A percentile compares a stretch with the other conserved stretches of the same genome.
Conservation (phyloP, 2,329 filamentous ascomycete species). For the Immersiporthe knoxdaviesiana region DNA sequence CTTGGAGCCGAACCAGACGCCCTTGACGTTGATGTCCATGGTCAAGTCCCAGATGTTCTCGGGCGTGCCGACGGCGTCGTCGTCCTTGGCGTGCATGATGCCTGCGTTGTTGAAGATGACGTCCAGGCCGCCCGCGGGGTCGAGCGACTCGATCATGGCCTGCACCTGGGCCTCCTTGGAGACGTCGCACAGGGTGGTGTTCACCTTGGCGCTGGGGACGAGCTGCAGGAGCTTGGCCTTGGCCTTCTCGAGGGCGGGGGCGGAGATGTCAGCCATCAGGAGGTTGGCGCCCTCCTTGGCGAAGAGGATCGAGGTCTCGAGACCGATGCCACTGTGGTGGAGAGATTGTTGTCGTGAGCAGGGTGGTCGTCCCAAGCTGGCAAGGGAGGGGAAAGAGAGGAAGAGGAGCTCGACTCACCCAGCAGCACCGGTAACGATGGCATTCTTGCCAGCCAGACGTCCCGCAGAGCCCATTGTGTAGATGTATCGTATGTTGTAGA, state of each 20-base stretch:
- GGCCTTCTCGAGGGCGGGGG: slow-evolving; percentile 75
- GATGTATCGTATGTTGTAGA: neutral
- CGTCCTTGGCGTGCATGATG: slow-evolving; percentile 89
- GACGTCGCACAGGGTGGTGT: slow-evolving; percentile 64
- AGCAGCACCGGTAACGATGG: slow-evolving; percentile 80
- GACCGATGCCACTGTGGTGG: slow-evolving; percentile 81
- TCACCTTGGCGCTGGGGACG: slow-evolving; percentile 57
- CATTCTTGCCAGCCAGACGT: slow-evolving; percentile 63
- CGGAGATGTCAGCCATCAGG: slow-evolving; percentile 83
- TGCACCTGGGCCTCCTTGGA: slow-evolving; percentile 82
- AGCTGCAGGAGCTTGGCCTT: slow-evolving; percentile 74
- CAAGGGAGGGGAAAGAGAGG: neutral
- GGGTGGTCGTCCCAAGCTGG: neutral
- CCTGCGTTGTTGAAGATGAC: slow-evolving; percentile 97
- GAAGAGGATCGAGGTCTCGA: slow-evolving; percentile 90
- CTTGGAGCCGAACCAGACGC: slow-evolving; percentile 96
- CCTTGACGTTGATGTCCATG: slow-evolving; percentile 94
- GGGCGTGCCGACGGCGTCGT: slow-evolving; percentile 79
- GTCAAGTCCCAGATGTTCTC: slow-evolving; percentile 95
- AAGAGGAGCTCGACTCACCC: slow-evolving; percentile 62
- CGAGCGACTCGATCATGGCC: slow-evolving; percentile 72
- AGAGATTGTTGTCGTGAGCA: neutral
- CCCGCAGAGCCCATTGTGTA: slow-evolving; percentile 37
- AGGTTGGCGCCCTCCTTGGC: slow-evolving; percentile 85
- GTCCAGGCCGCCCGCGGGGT: slow-evolving; percentile 85